These are phyloP conservation scores for Tarenaya hassleriana DNA, from an alignment of 345 rosid genomes.

Conservation along the genomic window DNA sequence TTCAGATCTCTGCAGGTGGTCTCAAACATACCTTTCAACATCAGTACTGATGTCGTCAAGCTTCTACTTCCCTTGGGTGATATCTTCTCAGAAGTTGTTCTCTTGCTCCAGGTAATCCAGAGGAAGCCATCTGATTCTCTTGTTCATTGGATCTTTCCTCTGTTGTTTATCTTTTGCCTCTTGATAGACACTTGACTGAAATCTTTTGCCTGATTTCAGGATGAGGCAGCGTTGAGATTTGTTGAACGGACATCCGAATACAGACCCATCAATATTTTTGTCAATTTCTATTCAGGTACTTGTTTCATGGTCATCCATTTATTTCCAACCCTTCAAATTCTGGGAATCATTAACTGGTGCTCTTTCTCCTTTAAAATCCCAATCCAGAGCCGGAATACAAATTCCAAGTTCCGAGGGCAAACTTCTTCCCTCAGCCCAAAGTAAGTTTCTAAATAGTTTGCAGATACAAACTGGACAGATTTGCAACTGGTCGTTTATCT, in stretches of 20 bases:
- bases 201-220: constrained; percentile 36
- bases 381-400: constrained; percentile 75
- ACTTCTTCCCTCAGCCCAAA: constrained; percentile 88
- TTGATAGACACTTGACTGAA: background rate
- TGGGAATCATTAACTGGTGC: constrained; percentile 1
- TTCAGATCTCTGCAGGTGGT: constrained; percentile 48
- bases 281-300: constrained; percentile 75
- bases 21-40: constrained; percentile 79
- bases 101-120: constrained; percentile 67
- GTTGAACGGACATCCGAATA: constrained; percentile 64
- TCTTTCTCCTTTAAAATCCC: too few species aligned
- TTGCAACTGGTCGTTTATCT: too few species aligned
- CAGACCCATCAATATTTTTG: constrained; percentile 68
- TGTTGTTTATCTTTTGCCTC: too few species aligned
- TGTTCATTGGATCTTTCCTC: background rate
- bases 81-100: constrained; percentile 80
- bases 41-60: constrained; percentile 78
- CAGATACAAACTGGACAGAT: constrained; percentile 19
- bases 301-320: constrained; percentile 11
- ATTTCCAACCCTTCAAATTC: background rate
- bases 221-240: constrained; percentile 72
- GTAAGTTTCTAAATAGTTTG: constrained; percentile 34
- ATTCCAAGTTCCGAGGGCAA: constrained; percentile 67
- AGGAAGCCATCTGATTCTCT: background rate
- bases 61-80: constrained; percentile 92